Conservation (phyloP, 495 filamentous ascomycete species). For the Corynascus novoguineensis region DNA sequence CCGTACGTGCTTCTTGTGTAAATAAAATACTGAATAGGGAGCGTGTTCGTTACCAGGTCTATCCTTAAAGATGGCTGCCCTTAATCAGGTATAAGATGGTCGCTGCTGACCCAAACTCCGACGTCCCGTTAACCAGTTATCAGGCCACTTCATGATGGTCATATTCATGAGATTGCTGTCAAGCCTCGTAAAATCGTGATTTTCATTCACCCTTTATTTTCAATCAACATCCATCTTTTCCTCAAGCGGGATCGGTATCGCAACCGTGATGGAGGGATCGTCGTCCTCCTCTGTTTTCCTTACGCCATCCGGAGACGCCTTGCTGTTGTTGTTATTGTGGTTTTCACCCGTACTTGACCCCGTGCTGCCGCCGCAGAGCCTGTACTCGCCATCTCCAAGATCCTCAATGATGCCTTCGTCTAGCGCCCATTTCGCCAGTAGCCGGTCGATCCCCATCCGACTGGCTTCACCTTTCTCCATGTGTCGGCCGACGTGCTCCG, state of each 20-base stretch:
- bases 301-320: slow-evolving; percentile 13
- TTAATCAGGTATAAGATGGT: not conserved
- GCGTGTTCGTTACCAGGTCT: no score
- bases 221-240: slow-evolving; percentile 29
- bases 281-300: slow-evolving; percentile 29
- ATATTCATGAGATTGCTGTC: not conserved
- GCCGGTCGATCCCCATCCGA: slow-evolving; percentile 45
- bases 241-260: slow-evolving; percentile 18
- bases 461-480: slow-evolving; percentile 62
- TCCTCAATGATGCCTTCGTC: slow-evolving; percentile 54
- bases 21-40: no score
- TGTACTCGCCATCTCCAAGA: slow-evolving; percentile 46
- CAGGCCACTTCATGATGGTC: not conserved
- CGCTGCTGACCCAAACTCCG: not conserved
- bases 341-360: slow-evolving; percentile 20
- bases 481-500: slow-evolving; percentile 89
- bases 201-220: not conserved
- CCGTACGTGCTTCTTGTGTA: no score
- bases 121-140: not conserved
- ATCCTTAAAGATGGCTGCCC: no score
- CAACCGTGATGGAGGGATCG: slow-evolving; percentile 33
- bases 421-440: slow-evolving; percentile 52
- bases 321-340: slow-evolving; percentile 15
- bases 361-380: slow-evolving; percentile 37
- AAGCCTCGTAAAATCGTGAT: not conserved